Evolutionary conservation across 2,329 filamentous ascomycete species (phyloP), one percentile per base, ranked within the genome.

Genomic region (Cercospora janseana): DNA sequence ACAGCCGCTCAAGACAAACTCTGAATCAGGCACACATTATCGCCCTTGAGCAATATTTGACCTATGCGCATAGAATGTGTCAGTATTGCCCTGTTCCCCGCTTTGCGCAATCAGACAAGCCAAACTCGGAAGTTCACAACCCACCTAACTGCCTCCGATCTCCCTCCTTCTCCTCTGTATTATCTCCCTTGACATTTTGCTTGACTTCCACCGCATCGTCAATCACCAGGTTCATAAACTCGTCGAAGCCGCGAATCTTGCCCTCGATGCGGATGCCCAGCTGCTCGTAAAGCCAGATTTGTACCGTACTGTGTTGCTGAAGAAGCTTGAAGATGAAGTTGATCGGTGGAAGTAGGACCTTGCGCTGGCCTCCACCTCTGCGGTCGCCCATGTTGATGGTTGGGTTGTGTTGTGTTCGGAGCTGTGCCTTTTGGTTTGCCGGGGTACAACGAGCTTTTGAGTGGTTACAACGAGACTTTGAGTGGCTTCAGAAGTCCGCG

Each of bases 151-250:
- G 55, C 48, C 42, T 54, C 57, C 57, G 24, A 55, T 40, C 46
- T 55, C 52, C 40, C 44, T 52, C 40, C 55, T 56, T 55, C 21
- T 52, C 57, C 47, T 52, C 51, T 9, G 49, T 59, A 45, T 55
- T 38, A 4, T 18, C 16, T 21, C 57, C 57, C 49, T 59, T 59
- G 10, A 27, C 57, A 12, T 55, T 50, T 52, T 59, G 57, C 70
- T 85, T 87, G 35, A 98, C 90, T 73, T 97, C 92, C 50, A 96
- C 83, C 23, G 93, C 93, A 63, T 98, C 90, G 66, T 98, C 93
- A 60, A 95, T 81, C 29, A 97, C 93, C 42, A 98, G 78, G 75
- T 98, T 98, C 91, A 98, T 96, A 75, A 97, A 98, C 72, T 98
- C 93, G 69, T 98, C 93, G 61, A 98, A 98, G 10, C 93, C 92